Base-by-base conservation (phyloP, 2,329 filamentous ascomycete genomes). In the Neocucurbitaria cava region DNA sequence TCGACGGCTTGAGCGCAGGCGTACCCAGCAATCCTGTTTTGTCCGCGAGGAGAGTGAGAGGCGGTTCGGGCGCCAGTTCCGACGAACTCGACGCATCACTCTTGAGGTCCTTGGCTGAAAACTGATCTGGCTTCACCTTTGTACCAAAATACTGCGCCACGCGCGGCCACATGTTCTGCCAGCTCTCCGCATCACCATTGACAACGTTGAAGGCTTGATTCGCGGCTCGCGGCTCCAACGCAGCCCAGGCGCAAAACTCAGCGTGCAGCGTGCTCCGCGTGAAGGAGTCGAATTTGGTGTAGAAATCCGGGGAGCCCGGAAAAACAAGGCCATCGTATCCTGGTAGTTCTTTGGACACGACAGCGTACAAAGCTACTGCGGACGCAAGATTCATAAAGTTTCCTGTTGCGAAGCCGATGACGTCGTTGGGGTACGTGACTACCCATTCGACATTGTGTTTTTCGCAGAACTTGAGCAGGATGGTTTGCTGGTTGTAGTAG, bases 401-500 rank as follows among this genome's bases (percentile, higher is more conserved):
- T 30, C 74, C 75, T 28, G 65, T 65, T 0, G 78, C 77, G 44
- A 73, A 74, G 0, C 80, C 78, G 24, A 82, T 71, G 2, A 82
- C 77, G 45, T 81, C 79, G 47, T 81, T 74, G 1, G 79, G 78
- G 33, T 78, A 77, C 0, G 79, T 81, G 23, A 76, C 74, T 3
- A 76, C 65, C 78, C 77, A 81, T 11, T 76, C 73, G 68, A 73
- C 78, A 2, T 53, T 43, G 13, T 68, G 66, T 11, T 69, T 50
- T 3, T 62, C 56, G 23, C 69, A 70, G 15, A 65, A 70, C 0
- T 76, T 62, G 17, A 62, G 57, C 2, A 84, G 68, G 49, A 81
- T 77, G 21, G 76, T 69, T 60, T 85, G 78, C 62, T 83, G 81
- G 31, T 71, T 64, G 61, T 83, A 83, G 64, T 84, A 84, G 64